Conservation (phyloP, 2,329 filamentous ascomycete species). For the Verticillium nonalfalfae region DNA sequence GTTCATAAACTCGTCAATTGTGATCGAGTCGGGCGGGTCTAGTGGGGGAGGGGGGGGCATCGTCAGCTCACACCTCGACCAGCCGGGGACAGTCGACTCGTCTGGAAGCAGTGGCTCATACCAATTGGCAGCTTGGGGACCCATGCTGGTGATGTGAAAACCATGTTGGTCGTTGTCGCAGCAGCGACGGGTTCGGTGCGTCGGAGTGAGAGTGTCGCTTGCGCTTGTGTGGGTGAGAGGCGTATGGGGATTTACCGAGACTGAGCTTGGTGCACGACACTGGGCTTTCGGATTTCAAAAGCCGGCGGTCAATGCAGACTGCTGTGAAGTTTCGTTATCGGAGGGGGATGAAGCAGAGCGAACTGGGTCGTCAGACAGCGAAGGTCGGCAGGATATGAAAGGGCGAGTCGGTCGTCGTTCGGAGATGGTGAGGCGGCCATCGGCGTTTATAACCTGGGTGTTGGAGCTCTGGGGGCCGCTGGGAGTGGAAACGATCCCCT, state of each 20-base stretch:
- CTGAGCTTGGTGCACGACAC: no score
- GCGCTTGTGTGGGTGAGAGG: background rate
- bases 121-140: constrained; percentile 52
- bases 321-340: background rate
- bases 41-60: background rate
- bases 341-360: background rate
- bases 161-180: constrained; percentile 24
- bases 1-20: constrained; percentile 71
- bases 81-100: no score
- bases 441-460: background rate
- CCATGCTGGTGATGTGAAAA: constrained; percentile 57
- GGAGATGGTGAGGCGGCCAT: background rate
- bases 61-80: background rate
- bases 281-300: background rate
- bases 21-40: constrained; percentile 66
- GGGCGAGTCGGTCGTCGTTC: background rate
- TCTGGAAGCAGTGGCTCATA: constrained; percentile 19
- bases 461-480: background rate
- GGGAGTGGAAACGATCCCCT: no score
- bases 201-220: background rate
- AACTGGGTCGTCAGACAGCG: background rate
- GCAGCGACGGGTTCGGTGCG: background rate
- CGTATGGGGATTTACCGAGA: no score
- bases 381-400: background rate
- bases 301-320: background rate